Percentiles rank a stretch among this genome's conserved stretches.
phyloP scores from a whole-genome alignment of 805 yeast species.

The Tetrapisispora nanseiensis region DNA sequence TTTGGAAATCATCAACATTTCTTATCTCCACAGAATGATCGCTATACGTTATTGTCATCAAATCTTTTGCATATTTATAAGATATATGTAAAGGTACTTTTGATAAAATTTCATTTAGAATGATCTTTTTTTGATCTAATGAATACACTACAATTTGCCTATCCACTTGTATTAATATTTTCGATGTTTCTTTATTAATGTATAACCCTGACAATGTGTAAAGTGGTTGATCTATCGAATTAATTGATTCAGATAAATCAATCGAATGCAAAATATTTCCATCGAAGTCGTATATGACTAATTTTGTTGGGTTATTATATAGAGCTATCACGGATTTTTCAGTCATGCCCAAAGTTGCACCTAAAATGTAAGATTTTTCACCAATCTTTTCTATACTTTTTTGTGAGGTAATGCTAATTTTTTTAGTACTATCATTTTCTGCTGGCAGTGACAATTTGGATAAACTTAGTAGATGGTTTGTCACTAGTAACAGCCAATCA shows the following conservation, averaged over 20 bases:
- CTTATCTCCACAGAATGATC: conserved; percentile 21
- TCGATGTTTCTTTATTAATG: conserved; percentile 25
- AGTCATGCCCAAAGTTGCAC: conserved; percentile 25
- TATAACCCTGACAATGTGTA: conserved; percentile 6
- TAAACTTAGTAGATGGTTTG: conserved; percentile 9
- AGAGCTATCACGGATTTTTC: conserved; percentile 26
- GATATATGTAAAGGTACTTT: conserved; percentile 8
- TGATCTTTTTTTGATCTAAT: conserved; percentile 23
- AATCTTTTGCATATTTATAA: conserved; percentile 10
- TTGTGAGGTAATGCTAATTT: conserved; percentile 5
- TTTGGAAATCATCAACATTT: conserved; percentile 13
- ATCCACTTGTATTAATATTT: conserved; percentile 19
- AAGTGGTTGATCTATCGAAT: neutral
- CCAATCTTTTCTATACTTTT: conserved; percentile 5
- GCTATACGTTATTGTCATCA: conserved; percentile 11
- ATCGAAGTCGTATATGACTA: conserved; percentile 22
- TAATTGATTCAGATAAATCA: neutral
- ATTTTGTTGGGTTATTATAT: conserved; percentile 13
- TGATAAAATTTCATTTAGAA: conserved; percentile 9
- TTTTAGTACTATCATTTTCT: neutral
- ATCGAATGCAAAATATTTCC: conserved; percentile 20
- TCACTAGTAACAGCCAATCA: conserved; percentile 19
- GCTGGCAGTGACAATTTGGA: conserved; percentile 8
- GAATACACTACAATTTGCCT: conserved; percentile 21
- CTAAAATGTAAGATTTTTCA: conserved; percentile 6